Evolutionary conservation across 1,284 basidiomycete genomes (phyloP).

Genomic region (Anthracocystis setariae): DNA sequence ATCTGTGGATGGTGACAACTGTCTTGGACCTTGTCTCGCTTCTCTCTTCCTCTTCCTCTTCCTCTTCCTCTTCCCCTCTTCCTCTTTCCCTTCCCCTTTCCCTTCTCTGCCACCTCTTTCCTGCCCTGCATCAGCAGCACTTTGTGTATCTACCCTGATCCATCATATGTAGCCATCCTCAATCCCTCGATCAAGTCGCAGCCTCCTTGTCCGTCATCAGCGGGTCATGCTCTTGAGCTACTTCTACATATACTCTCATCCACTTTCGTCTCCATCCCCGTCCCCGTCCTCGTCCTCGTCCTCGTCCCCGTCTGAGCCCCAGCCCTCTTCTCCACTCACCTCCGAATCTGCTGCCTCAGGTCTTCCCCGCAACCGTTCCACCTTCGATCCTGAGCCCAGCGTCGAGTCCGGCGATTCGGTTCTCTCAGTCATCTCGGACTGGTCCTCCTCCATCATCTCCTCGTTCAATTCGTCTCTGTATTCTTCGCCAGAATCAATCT

Average conservation of each 20-base stretch:
- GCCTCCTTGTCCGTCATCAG: neutral
- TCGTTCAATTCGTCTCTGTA: slow-evolving; percentile 7
- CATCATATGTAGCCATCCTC: neutral
- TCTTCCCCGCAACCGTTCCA: no score
- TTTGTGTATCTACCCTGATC: no score
- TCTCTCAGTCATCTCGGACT: slow-evolving; percentile 6
- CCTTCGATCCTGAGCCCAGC: neutral
- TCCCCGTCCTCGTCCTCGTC: slow-evolving; percentile 4
- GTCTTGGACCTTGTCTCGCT: neutral
- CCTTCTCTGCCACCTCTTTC: no score
- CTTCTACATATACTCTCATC: slow-evolving; percentile 27
- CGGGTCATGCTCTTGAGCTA: slow-evolving; percentile 37
- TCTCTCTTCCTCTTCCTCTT: no score
- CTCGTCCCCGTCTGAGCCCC: neutral
- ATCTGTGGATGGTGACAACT: neutral
- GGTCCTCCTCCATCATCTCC: slow-evolving; percentile 3
- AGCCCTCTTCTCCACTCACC: no score
- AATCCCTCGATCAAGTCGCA: no score
- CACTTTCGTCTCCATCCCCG: slow-evolving; percentile 17
- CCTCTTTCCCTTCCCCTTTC: no score
- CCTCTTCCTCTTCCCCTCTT: no score
- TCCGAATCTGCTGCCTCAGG: no score
- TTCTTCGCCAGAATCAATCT: slow-evolving; percentile 1
- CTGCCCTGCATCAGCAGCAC: no score
- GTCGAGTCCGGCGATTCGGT: neutral